Percentiles rank a stretch among this genome's conserved stretches.
phyloP scores from a whole-genome alignment of 1,284 basidiomycete genomes.

The Leccinum solheimii region DNA sequence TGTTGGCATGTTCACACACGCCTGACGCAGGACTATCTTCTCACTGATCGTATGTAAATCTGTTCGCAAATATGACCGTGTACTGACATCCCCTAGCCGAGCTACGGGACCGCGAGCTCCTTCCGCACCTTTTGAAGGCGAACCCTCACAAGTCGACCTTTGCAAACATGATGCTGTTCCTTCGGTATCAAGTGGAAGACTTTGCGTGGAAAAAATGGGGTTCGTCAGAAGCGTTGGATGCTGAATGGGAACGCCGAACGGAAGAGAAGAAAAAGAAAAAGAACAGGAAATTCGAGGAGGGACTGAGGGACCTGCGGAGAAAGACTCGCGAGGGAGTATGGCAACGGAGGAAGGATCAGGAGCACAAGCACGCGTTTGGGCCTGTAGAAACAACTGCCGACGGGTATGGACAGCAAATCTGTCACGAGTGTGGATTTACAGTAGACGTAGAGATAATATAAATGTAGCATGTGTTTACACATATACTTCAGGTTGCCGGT shows the following conservation, averaged over 20 bases:
- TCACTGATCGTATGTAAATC: slow-evolving; percentile 74
- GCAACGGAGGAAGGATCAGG: slow-evolving; percentile 83
- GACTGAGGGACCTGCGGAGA: slow-evolving; percentile 77
- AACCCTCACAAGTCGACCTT: slow-evolving; percentile 98
- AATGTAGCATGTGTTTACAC: slow-evolving; percentile 16
- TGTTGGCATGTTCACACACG: slow-evolving; percentile 5
- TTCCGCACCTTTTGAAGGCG: slow-evolving; percentile 93
- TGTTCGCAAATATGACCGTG: background rate
- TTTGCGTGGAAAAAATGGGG: slow-evolving; percentile 99
- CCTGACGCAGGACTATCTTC: slow-evolving; percentile 72
- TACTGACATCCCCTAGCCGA: slow-evolving; percentile 60
- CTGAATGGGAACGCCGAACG: slow-evolving; percentile 81
- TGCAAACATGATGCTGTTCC: slow-evolving; percentile 99
- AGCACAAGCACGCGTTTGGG: slow-evolving; percentile 84
- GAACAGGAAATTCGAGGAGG: slow-evolving; percentile 90
- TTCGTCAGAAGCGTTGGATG: slow-evolving; percentile 86
- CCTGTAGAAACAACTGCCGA: slow-evolving; percentile 52
- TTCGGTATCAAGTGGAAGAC: slow-evolving; percentile 91
- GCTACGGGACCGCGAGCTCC: slow-evolving; percentile 85
- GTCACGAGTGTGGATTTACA: slow-evolving; percentile 84
- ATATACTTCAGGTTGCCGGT: background rate
- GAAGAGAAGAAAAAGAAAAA: slow-evolving; percentile 89
- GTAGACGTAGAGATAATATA: slow-evolving; percentile 83
- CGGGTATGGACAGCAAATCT: slow-evolving; percentile 68
- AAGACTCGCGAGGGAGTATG: slow-evolving; percentile 88